phyloP scores from a whole-genome alignment of 2,329 filamentous ascomycete species.

The Mycosphaerella sp. region DNA sequence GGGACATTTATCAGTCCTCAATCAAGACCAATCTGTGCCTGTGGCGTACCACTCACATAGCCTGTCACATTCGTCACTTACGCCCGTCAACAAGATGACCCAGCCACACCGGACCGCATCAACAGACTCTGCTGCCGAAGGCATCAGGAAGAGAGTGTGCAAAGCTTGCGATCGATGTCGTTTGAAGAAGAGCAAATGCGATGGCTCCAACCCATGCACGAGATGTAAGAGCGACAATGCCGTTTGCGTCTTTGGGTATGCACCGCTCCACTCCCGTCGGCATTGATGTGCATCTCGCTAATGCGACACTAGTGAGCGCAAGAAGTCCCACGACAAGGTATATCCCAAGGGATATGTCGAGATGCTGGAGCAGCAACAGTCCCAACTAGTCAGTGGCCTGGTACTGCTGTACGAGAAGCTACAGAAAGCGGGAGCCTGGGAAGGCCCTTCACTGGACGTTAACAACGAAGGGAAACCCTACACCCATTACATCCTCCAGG shows the following conservation, averaged over 20 bases:
- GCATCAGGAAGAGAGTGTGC: slow-evolving; percentile 54
- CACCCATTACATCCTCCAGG: slow-evolving; percentile 58
- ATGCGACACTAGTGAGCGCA: slow-evolving; percentile 43
- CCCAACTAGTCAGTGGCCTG: slow-evolving; percentile 55
- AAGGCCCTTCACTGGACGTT: slow-evolving; percentile 48
- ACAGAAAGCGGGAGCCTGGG: slow-evolving; percentile 50
- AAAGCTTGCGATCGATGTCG: slow-evolving; percentile 62
- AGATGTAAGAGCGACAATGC: slow-evolving; percentile 59
- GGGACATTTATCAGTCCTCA: slow-evolving; percentile 19
- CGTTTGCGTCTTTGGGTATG: slow-evolving; percentile 56
- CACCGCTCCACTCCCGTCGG: neutral
- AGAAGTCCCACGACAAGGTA: slow-evolving; percentile 61
- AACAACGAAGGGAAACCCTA: slow-evolving; percentile 51
- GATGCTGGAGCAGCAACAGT: slow-evolving; percentile 61
- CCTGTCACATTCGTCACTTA: slow-evolving; percentile 18
- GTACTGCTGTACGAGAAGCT: slow-evolving; percentile 55
- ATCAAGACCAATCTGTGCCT: slow-evolving; percentile 3
- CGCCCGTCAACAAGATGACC: slow-evolving; percentile 23
- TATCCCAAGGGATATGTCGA: slow-evolving; percentile 64
- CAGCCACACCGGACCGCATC: slow-evolving; percentile 24
- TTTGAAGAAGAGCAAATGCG: slow-evolving; percentile 63
- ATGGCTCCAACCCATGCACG: slow-evolving; percentile 56
- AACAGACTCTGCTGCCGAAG: slow-evolving; percentile 26
- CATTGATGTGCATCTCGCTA: neutral
- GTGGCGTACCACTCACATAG: slow-evolving; percentile 23